Conservation (phyloP, 1,284 basidiomycete species). For the Pulveroboletus sp. region DNA sequence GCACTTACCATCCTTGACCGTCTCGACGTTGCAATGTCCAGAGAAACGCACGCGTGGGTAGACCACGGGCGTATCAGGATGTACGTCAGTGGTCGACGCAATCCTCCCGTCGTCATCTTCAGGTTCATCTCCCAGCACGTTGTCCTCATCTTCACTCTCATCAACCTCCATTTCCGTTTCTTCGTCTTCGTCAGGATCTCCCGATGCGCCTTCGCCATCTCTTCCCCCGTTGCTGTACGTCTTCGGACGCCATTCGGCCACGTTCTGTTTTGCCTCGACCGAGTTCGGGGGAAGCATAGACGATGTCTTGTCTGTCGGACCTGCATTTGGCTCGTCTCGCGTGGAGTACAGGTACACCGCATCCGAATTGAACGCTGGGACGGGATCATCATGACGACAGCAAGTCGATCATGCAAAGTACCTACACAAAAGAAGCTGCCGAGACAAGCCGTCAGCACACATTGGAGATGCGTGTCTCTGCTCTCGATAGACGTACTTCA, state of each 20-base stretch:
- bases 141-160: constrained; percentile 24
- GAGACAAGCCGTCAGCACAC: constrained; percentile 11
- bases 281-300: constrained; percentile 26
- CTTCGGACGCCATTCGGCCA: not conserved
- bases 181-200: constrained; percentile 14
- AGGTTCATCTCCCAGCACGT: constrained; percentile 16
- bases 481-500: constrained; percentile 50
- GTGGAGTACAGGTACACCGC: constrained; percentile 82
- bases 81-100: constrained; percentile 29
- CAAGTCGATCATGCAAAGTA: constrained; percentile 1
- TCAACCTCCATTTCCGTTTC: constrained; percentile 26
- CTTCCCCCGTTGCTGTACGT: not conserved
- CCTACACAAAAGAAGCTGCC: constrained; percentile 31
- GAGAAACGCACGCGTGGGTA: constrained; percentile 64
- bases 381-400: constrained; percentile 7
- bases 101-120: constrained; percentile 34
- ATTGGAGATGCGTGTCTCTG: not conserved
- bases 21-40: constrained; percentile 82
- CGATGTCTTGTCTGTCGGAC: not conserved
- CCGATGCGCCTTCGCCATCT: constrained; percentile 5
- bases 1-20: constrained; percentile 84
- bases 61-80: constrained; percentile 53
- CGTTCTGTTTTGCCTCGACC: not conserved
- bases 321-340: constrained; percentile 51
- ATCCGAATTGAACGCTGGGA: constrained; percentile 72